Base-by-base conservation (phyloP, 2,329 filamentous ascomycete species). In the Magnaporthiopsis incrustans region DNA sequence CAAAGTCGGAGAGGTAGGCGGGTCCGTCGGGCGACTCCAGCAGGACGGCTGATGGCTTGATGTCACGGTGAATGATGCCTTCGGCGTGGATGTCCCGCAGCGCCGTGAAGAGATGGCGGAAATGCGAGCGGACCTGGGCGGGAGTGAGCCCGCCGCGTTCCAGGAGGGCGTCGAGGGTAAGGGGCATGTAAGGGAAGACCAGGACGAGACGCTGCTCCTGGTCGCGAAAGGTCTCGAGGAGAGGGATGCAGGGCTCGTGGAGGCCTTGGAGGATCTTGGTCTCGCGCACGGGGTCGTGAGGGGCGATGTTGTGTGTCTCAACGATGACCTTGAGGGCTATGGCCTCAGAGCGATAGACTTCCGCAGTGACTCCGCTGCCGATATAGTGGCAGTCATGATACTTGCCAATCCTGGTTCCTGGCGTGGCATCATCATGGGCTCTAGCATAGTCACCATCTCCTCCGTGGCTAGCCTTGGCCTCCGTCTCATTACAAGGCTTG, bases 1-100 rank as follows among this genome's bases (percentile, higher is more conserved):
- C 94, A 77, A 99, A 98, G 74, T 99, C 95, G 50, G 91, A 87
- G 2, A 99, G 81, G 69, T 88, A 90, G 4, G 90, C 91, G 5
- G 91, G 89, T 0, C 90, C 90, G 7, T 82, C 78, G 0, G 83
- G 78, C 0, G 88, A 85, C 57, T 82, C 78, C 59, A 97, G 82
- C 11, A 97, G 80, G 50, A 99, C 83, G 63, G 97, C 96, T 0
- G 92, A 92, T 0, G 95, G 95, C 72, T 99, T 99, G 72, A 99
- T 79, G 72, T 99, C 95, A 64, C 95, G 88, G 74, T 99, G 95
- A 64, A 99, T 89, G 65, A 99, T 92, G 10, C 86, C 89, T 30
- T 85, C 77, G 10, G 74, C 69, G 73, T 99, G 95, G 2, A 97
- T 79, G 69, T 90, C 82, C 2, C 77, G 77, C 2, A 99, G 82